Evolutionary conservation across 2,329 filamentous ascomycete species (phyloP).

Genomic region (Microsporum ferrugineum): DNA sequence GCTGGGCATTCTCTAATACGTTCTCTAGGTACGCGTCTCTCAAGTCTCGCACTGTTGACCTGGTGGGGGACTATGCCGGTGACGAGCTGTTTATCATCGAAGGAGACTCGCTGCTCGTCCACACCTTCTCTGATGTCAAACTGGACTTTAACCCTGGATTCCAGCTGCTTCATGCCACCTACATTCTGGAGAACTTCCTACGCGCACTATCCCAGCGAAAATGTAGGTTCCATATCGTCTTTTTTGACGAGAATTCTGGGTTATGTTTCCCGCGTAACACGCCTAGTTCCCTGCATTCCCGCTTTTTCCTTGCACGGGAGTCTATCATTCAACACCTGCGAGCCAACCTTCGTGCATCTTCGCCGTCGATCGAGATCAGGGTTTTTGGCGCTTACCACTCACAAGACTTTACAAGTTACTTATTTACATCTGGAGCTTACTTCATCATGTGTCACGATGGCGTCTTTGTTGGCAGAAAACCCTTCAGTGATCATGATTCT

Average conservation of each 20-base stretch:
- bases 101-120: slow-evolving; percentile 57
- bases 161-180: slow-evolving; percentile 59
- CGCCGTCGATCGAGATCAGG: slow-evolving; percentile 35
- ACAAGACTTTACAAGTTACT: slow-evolving; percentile 44
- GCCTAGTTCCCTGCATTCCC: slow-evolving; percentile 28
- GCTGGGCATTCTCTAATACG: background rate
- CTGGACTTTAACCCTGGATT: slow-evolving; percentile 55
- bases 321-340: slow-evolving; percentile 55
- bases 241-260: slow-evolving; percentile 46
- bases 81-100: slow-evolving; percentile 62
- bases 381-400: slow-evolving; percentile 40
- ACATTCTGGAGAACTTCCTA: slow-evolving; percentile 57
- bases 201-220: slow-evolving; percentile 48
- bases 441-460: slow-evolving; percentile 62
- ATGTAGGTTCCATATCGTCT: slow-evolving; percentile 60
- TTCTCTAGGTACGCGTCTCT: slow-evolving; percentile 32
- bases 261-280: slow-evolving; percentile 44
- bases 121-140: slow-evolving; percentile 50
- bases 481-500: background rate
- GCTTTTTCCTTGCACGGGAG: slow-evolving; percentile 52
- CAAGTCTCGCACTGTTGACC: slow-evolving; percentile 44
- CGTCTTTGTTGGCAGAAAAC: slow-evolving; percentile 9
- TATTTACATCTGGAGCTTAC: slow-evolving; percentile 45
- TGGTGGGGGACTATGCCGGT: slow-evolving; percentile 65
- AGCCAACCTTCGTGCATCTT: slow-evolving; percentile 29